These are phyloP conservation scores for Alloascoidea hylecoeti DNA, from an alignment of 805 yeast species.

Conservation along the genomic window DNA sequence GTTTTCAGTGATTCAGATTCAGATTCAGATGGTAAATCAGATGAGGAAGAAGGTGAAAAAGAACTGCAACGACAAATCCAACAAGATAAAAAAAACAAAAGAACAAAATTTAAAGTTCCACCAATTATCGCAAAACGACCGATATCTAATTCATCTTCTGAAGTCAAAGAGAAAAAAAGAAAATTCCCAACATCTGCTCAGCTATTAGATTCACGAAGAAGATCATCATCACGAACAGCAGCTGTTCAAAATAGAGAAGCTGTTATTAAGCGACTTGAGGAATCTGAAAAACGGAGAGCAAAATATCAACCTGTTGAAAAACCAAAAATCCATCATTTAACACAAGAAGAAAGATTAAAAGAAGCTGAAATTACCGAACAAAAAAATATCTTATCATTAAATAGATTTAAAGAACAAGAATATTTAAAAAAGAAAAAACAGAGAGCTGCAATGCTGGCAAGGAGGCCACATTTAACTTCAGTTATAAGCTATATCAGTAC, in stretches of 20 bases:
- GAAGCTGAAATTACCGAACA: conserved; percentile 83
- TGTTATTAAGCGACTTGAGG: conserved; percentile 57
- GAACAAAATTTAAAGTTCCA: conserved; percentile 19
- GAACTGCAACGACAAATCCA: conserved; percentile 33
- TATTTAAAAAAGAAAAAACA: conserved; percentile 65
- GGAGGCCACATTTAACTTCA: conserved; percentile 43
- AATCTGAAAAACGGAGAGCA: conserved; percentile 44
- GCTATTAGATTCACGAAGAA: conserved; percentile 35
- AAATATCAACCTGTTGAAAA: conserved; percentile 7
- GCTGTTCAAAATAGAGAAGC: conserved; percentile 68
- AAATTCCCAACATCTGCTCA: conserved; percentile 25
- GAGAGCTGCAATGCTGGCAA: conserved; percentile 54
- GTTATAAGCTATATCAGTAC: conserved; percentile 37
- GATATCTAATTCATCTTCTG: conserved; percentile 10
- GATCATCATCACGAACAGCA: conserved; percentile 66
- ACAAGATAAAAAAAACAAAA: conserved; percentile 14
- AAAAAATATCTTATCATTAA: conserved; percentile 57
- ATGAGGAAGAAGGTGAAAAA: conserved; percentile 57
- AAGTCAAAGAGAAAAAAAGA: conserved; percentile 17
- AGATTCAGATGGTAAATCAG: conserved; percentile 22
- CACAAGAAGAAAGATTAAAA: conserved; percentile 60
- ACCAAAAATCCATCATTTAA: conserved; percentile 20
- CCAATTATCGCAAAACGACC: conserved; percentile 19
- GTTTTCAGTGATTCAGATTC: conserved; percentile 34
- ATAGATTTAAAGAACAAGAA: conserved; percentile 75